Conservation (phyloP, 2,329 filamentous ascomycete genomes). For the Aspergillus carbonarius region DNA sequence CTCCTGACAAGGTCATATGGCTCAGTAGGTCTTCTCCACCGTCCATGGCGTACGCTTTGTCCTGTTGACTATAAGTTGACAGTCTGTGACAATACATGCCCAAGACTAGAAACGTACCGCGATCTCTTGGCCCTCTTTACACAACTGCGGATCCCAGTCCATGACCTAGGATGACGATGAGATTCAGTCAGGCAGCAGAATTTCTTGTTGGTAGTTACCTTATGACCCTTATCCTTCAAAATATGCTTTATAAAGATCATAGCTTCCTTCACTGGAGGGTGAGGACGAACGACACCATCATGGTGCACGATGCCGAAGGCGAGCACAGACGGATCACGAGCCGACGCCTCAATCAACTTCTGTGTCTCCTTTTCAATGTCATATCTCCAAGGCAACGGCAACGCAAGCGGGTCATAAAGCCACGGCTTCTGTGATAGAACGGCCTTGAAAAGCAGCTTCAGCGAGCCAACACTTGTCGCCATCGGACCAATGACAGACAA, state of each 20-base stretch:
- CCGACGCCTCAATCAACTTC: neutral
- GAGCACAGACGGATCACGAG: neutral
- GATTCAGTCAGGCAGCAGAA: neutral
- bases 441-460: slow-evolving; percentile 30
- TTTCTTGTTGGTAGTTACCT: neutral
- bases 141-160: neutral
- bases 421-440: slow-evolving; percentile 39
- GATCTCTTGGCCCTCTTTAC: neutral
- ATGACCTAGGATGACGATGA: neutral
- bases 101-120: neutral
- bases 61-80: neutral
- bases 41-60: slow-evolving; percentile 30
- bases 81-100: neutral
- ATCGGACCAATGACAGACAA: slow-evolving; percentile 37
- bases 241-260: neutral
- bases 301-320: neutral
- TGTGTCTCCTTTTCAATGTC: neutral
- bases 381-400: slow-evolving; percentile 38
- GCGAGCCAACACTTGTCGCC: slow-evolving; percentile 26
- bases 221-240: neutral
- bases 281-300: neutral
- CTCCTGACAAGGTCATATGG: slow-evolving; percentile 32
- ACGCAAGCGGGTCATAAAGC: slow-evolving; percentile 36
- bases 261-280: neutral
- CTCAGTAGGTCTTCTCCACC: slow-evolving; percentile 32